phyloP scores from a whole-genome alignment of 2,329 filamentous ascomycete genomes.

The Colletotrichum cordylinicola region DNA sequence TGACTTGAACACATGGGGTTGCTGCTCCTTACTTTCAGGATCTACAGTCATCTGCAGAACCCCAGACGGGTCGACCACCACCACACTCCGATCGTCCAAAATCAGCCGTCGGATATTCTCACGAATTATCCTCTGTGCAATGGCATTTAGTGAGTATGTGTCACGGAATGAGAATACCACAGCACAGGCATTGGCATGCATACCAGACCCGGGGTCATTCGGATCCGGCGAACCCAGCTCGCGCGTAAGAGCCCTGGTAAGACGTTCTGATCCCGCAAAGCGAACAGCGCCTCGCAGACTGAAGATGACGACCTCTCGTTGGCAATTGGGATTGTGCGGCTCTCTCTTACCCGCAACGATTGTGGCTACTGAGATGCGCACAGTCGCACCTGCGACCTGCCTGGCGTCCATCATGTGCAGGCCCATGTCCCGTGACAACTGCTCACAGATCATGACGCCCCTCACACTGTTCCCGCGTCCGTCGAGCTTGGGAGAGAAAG shows the following conservation, averaged over 20 bases:
- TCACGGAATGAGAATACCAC: constrained; percentile 37
- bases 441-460: constrained; percentile 47
- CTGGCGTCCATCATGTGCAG: constrained; percentile 25
- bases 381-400: constrained; percentile 11
- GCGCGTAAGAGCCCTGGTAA: constrained; percentile 34
- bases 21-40: constrained; percentile 1
- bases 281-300: constrained; percentile 37
- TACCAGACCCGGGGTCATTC: constrained; percentile 30
- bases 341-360: constrained; percentile 31
- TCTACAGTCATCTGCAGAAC: constrained; percentile 28
- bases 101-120: constrained; percentile 32
- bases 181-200: constrained; percentile 29
- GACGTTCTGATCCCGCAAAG: constrained; percentile 37
- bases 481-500: constrained; percentile 63
- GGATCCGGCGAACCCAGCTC: constrained; percentile 28
- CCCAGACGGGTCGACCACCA: constrained; percentile 33
- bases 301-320: constrained; percentile 35
- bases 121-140: constrained; percentile 33
- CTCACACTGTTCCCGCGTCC: constrained; percentile 49
- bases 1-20: constrained; percentile 26
- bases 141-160: constrained; percentile 34
- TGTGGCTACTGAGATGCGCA: constrained; percentile 31
- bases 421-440: constrained; percentile 42
- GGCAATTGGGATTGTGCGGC: constrained; percentile 29
- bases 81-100: constrained; percentile 28